Conservation (phyloP, 805 yeast genomes). For the Cyberlindnera lachancei region DNA sequence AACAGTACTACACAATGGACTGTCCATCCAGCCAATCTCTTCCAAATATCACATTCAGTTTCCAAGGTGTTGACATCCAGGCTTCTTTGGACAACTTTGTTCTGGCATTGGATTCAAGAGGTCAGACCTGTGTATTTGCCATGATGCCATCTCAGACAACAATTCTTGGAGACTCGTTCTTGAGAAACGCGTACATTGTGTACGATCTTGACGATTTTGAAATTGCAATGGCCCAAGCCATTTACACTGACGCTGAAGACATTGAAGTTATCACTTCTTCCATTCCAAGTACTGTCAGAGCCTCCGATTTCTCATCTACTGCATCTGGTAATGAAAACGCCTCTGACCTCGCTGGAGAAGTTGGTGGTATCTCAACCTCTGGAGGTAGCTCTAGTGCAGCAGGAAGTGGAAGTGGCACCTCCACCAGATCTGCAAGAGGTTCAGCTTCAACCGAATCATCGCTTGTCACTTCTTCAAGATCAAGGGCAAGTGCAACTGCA, state of each 20-base stretch:
- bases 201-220: constrained; percentile 42
- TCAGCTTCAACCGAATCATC: too few species aligned
- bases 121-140: constrained; percentile 38
- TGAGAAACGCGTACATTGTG: constrained; percentile 45
- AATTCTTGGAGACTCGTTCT: constrained; percentile 46
- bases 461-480: too few species aligned
- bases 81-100: constrained; percentile 38
- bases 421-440: background rate
- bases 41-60: constrained; percentile 28
- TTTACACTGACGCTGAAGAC: constrained; percentile 26
- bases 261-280: constrained; percentile 37
- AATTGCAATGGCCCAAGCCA: constrained; percentile 41
- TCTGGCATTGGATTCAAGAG: constrained; percentile 16
- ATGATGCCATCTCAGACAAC: constrained; percentile 28
- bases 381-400: background rate
- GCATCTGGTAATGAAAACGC: constrained; percentile 9
- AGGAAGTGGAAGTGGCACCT: background rate
- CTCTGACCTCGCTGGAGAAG: background rate
- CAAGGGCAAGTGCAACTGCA: too few species aligned
- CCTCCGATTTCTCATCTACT: constrained; percentile 38
- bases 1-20: constrained; percentile 39
- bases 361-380: constrained; percentile 5
- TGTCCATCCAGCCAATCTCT: constrained; percentile 27
- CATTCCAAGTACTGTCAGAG: constrained; percentile 47
- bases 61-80: constrained; percentile 49